Conservation (phyloP, 805 yeast genomes). For the Candida jianshihensis region DNA sequence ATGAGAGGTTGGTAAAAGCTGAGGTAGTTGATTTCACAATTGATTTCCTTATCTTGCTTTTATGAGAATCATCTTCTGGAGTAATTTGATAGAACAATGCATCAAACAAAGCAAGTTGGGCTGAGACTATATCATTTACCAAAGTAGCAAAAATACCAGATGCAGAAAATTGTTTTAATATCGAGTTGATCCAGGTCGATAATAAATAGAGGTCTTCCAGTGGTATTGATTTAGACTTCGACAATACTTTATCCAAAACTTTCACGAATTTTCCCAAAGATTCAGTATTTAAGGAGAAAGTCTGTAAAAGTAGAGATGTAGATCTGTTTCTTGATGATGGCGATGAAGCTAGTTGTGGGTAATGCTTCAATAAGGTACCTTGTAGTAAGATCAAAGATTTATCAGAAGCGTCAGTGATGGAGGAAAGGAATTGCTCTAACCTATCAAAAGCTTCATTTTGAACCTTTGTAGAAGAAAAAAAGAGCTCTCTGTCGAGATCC, state of each 20-base stretch:
- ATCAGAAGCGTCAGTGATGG: slow-evolving; percentile 3
- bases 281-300: slow-evolving; percentile 7
- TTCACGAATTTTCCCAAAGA: slow-evolving; percentile 8
- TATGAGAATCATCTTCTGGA: slow-evolving; percentile 30
- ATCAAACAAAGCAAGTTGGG: slow-evolving; percentile 27
- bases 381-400: slow-evolving; percentile 13
- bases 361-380: slow-evolving; percentile 12
- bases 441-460: slow-evolving; percentile 18
- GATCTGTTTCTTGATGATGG: not conserved
- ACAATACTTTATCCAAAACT: slow-evolving; percentile 25
- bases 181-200: slow-evolving; percentile 46
- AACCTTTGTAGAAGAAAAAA: slow-evolving; percentile 14
- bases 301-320: not conserved
- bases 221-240: slow-evolving; percentile 35
- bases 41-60: slow-evolving; percentile 30
- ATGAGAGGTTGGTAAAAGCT: slow-evolving; percentile 19
- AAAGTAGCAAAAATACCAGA: slow-evolving; percentile 22
- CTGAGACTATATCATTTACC: slow-evolving; percentile 26
- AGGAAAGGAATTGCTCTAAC: slow-evolving; percentile 3
- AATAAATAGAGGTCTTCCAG: slow-evolving; percentile 49
- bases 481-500: slow-evolving; percentile 17
- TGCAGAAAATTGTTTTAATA: slow-evolving; percentile 24
- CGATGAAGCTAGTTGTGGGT: slow-evolving; percentile 2
- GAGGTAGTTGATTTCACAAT: slow-evolving; percentile 25
- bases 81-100: slow-evolving; percentile 10